phyloP scores from a whole-genome alignment of 805 yeast species.

The Jamesozyma lodderae region DNA sequence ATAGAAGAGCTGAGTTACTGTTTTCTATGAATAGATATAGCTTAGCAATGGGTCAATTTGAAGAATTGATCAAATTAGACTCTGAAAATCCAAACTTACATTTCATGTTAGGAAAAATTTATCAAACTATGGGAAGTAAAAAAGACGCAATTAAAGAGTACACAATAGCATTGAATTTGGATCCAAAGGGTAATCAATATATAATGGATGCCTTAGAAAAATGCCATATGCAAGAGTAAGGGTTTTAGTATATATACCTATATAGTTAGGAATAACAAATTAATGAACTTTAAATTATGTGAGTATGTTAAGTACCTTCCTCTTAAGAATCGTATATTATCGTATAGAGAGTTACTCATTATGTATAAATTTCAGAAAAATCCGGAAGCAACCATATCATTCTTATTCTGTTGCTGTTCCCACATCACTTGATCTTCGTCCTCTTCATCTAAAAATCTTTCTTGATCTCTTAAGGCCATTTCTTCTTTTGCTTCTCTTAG shows the following conservation, averaged over 20 bases:
- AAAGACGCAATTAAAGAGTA: conserved; percentile 75
- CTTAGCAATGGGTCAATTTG: conserved; percentile 67
- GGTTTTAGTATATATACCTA: too few species aligned
- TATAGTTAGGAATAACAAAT: too few species aligned
- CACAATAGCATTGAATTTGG: conserved; percentile 81
- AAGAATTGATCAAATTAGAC: conserved; percentile 60
- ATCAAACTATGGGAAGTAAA: conserved; percentile 64
- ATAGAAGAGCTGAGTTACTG: conserved; percentile 77
- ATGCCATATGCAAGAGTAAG: conserved; percentile 25
- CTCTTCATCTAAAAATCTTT: conserved; percentile 23
- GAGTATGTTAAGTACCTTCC: too few species aligned
- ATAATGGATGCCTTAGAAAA: conserved; percentile 76
- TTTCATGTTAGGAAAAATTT: conserved; percentile 77
- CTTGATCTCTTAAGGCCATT: conserved; percentile 45
- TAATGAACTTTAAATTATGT: too few species aligned
- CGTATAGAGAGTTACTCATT: too few species aligned
- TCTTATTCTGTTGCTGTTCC: conserved; percentile 23
- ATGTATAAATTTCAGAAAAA: neutral
- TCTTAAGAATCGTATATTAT: too few species aligned
- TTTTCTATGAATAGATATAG: conserved; percentile 62
- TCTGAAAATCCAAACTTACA: conserved; percentile 96
- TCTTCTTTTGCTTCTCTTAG: conserved; percentile 74
- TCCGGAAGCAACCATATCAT: conserved; percentile 4
- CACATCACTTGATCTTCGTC: conserved; percentile 27
- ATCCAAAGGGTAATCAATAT: conserved; percentile 84